Conservation (phyloP, 805 yeast genomes). For the Lachancea nothofagi region DNA sequence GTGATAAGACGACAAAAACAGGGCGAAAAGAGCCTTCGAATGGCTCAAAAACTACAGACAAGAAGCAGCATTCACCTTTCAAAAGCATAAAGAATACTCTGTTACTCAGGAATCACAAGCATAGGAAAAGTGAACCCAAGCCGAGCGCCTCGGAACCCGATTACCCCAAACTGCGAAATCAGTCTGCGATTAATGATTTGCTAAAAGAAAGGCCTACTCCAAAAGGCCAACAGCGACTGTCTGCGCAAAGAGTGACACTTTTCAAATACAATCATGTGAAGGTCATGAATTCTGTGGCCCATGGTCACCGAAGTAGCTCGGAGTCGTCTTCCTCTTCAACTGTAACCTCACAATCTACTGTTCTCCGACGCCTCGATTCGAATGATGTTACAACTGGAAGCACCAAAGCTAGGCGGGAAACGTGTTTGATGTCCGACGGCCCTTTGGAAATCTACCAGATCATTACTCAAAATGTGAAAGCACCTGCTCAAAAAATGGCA, state of each 20-base stretch:
- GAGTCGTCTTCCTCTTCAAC: slow-evolving; percentile 10
- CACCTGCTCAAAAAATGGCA: slow-evolving; percentile 17
- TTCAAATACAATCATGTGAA: slow-evolving; percentile 25
- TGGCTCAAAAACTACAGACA: slow-evolving; percentile 3
- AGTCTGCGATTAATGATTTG: neutral
- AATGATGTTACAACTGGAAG: neutral
- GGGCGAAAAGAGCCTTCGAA: neutral
- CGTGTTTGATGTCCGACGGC: slow-evolving; percentile 24
- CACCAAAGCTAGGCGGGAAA: slow-evolving; percentile 8
- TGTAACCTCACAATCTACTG: slow-evolving; percentile 6
- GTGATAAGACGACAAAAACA: neutral
- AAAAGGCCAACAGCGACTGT: slow-evolving; percentile 16
- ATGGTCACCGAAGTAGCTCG: slow-evolving; percentile 11
- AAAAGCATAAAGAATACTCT: slow-evolving; percentile 17
- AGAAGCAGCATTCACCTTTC: slow-evolving; percentile 16
- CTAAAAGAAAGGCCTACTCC: neutral
- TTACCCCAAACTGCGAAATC: neutral
- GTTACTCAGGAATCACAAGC: slow-evolving; percentile 8
- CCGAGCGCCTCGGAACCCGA: neutral
- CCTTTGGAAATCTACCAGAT: slow-evolving; percentile 31
- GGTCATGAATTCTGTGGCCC: slow-evolving; percentile 17
- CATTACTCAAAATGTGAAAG: slow-evolving; percentile 17
- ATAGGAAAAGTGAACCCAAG: neutral
- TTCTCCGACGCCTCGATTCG: slow-evolving; percentile 3
- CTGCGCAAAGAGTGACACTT: slow-evolving; percentile 30